Percentiles rank a stretch among this genome's conserved stretches.
These are phyloP conservation scores for Corynespora cassiicola DNA, from an alignment of 2,329 filamentous ascomycete species.

Conservation along the genomic window DNA sequence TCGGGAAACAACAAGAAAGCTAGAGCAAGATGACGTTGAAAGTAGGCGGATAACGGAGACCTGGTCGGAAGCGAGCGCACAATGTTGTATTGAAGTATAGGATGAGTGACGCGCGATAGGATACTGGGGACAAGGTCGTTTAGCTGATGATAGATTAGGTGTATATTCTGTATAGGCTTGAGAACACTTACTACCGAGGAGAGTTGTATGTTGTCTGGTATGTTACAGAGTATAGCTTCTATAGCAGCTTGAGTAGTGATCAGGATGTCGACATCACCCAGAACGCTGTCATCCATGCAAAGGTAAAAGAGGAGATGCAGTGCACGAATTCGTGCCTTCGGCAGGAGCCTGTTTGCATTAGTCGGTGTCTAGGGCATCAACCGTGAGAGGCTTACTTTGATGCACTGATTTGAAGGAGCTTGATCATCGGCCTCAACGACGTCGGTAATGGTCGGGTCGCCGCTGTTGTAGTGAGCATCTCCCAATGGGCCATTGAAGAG, in stretches of 20 bases:
- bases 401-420: slow-evolving; percentile 31
- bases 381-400: slow-evolving; percentile 24
- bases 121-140: slow-evolving; percentile 29
- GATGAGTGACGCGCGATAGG: slow-evolving; percentile 50
- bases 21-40: slow-evolving; percentile 71
- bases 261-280: slow-evolving; percentile 22
- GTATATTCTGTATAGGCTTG: too few relatives aligned
- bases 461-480: slow-evolving; percentile 8
- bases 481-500: too few relatives aligned
- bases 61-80: slow-evolving; percentile 65
- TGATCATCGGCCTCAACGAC: slow-evolving; percentile 27
- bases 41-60: slow-evolving; percentile 59
- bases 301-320: slow-evolving; percentile 34
- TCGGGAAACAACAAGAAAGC: slow-evolving; percentile 62
- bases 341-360: slow-evolving; percentile 20
- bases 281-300: slow-evolving; percentile 39
- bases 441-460: slow-evolving; percentile 20
- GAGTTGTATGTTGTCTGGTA: slow-evolving; percentile 26
- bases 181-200: slow-evolving; percentile 25
- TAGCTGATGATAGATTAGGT: slow-evolving; percentile 33
- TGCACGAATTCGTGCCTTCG: slow-evolving; percentile 25
- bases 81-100: slow-evolving; percentile 63
- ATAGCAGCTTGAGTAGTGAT: slow-evolving; percentile 39
- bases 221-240: slow-evolving; percentile 35
- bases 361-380: slow-evolving; percentile 8